These are phyloP conservation scores for Oidiodendron maius DNA, from an alignment of 495 filamentous ascomycete species.

Conservation along the genomic window DNA sequence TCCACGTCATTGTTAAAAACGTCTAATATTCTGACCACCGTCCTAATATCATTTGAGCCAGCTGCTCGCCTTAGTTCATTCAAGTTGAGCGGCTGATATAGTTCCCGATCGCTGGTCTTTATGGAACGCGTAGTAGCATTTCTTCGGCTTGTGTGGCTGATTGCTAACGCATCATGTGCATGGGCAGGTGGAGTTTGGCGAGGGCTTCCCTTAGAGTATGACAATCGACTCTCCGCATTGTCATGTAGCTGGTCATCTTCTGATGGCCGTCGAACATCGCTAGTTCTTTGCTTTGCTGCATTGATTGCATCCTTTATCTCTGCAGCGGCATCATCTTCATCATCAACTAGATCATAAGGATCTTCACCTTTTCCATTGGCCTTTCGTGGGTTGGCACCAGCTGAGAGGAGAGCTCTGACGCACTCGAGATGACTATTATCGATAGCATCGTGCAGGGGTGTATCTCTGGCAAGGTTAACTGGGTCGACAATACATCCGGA, in stretches of 20 bases:
- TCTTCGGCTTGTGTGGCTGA: constrained; percentile 29
- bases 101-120: constrained; percentile 48
- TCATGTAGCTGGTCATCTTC: constrained; percentile 38
- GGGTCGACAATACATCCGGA: constrained; percentile 77
- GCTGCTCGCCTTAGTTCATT: constrained; percentile 77
- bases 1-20: constrained; percentile 57
- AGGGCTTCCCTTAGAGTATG: constrained; percentile 64
- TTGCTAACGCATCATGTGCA: constrained; percentile 25
- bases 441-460: constrained; percentile 89
- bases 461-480: constrained; percentile 80
- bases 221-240: constrained; percentile 48
- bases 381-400: constrained; percentile 82
- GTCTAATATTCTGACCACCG: constrained; percentile 73
- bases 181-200: constrained; percentile 52
- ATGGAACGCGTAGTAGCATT: constrained; percentile 34
- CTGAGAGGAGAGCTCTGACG: constrained; percentile 74
- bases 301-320: constrained; percentile 51
- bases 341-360: constrained; percentile 78
- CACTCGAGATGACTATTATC: constrained; percentile 93
- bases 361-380: constrained; percentile 83
- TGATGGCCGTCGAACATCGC: constrained; percentile 17
- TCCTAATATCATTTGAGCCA: constrained; percentile 73
- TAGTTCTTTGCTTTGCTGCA: constrained; percentile 40
- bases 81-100: constrained; percentile 50
- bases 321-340: constrained; percentile 26